phyloP scores from a whole-genome alignment of 2,329 filamentous ascomycete species.

The Drechslera avenae region DNA sequence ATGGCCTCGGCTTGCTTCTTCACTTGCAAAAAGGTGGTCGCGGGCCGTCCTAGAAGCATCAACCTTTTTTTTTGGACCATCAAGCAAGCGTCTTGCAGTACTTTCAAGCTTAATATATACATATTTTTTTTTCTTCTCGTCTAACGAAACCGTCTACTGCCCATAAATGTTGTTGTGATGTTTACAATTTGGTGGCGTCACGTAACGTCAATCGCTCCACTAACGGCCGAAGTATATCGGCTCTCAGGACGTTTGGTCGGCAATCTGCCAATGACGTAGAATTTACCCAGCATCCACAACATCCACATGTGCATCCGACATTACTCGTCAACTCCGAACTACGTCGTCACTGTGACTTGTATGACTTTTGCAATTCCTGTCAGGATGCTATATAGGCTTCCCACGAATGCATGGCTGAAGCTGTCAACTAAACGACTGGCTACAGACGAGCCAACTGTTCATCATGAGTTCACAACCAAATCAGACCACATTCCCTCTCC shows the following conservation, averaged over 20 bases:
- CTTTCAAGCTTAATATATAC: slow-evolving; percentile 17
- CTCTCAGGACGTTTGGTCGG: slow-evolving; percentile 8
- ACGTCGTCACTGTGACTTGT: neutral
- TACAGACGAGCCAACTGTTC: neutral
- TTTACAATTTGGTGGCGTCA: neutral
- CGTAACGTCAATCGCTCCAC: too few relatives aligned
- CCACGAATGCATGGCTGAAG: too few relatives aligned
- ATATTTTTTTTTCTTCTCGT: neutral
- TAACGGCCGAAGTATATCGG: slow-evolving; percentile 12
- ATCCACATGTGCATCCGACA: neutral
- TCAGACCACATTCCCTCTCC: slow-evolving; percentile 22
- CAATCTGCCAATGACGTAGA: slow-evolving; percentile 4
- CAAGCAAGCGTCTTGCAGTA: slow-evolving; percentile 5
- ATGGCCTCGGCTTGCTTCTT: neutral
- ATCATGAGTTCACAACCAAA: slow-evolving; percentile 21
- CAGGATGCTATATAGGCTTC: neutral
- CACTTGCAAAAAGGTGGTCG: neutral
- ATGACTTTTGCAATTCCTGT: neutral
- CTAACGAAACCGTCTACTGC: neutral
- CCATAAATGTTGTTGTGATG: neutral
- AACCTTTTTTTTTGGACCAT: neutral
- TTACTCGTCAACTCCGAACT: neutral
- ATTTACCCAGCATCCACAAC: neutral
- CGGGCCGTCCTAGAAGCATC: neutral
- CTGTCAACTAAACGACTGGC: neutral